Evolutionary conservation across 2,329 filamentous ascomycete species (phyloP), one percentile per base, ranked within the genome.

Genomic region (Hymenoscyphus linearis): DNA sequence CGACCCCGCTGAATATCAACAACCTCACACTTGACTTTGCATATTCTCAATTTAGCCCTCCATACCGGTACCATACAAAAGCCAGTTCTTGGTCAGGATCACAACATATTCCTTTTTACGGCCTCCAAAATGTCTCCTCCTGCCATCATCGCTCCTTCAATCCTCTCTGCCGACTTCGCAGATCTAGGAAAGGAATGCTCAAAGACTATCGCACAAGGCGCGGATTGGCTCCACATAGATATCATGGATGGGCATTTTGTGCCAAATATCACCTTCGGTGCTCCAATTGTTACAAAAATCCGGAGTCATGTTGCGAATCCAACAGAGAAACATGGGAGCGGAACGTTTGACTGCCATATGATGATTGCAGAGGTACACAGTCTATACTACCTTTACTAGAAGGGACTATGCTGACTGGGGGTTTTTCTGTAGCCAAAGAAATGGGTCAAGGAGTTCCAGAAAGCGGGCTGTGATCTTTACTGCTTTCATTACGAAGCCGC

Each of bases 401-500:
- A 50, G 44, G 3, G 12, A 22, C 13, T 12, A 9, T 10, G n/a
- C 47, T 52, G 27, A 52, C n/a, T 27, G 14, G 4, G 26, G 16
- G 26, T 1, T 22, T 25, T n/a, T 9, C 53, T 59, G 67, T 68
- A 95, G 93, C 95, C 95, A 68, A 96, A 98, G 82, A 93, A 92
- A 82, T 99, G 95, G 95, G 93, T 97, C 70, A 90, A 90, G 73
- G 91, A 96, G 65, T 98, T 99, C 80, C 86, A 95, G 75, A 87
- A 89, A 58, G 95, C 92, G 63, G 95, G 95, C 59, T 97, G 93
- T 77, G 92, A 99, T 76, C 83, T 99, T n/a, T 99, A 99, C 81
- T 98, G 95, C 82, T 99, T 99, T 82, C 95, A 99, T 81, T 98
- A 98, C 77, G 95, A 99, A 79, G 95, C 95, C 27, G 95, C 95